A percentile compares a stretch with the other conserved stretches of the same genome.
phyloP scores from a whole-genome alignment of 2,329 filamentous ascomycete genomes.

The Simplicillium sp. region DNA sequence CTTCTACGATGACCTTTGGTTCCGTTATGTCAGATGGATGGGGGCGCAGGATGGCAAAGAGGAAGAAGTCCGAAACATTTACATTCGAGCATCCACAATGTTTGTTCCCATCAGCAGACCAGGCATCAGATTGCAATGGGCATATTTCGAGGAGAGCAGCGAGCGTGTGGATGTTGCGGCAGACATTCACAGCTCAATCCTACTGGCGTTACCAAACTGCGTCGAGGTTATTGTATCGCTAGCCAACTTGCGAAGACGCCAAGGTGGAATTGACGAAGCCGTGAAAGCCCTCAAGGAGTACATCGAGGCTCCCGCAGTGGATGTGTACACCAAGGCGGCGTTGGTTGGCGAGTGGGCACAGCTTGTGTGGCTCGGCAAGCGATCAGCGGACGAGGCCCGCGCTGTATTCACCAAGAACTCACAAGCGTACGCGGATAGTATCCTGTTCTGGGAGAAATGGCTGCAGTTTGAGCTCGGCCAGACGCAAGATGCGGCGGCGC shows the following conservation, averaged over 20 bases:
- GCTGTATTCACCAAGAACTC: constrained; percentile 75
- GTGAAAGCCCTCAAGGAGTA: constrained; percentile 75
- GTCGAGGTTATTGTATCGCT: constrained; percentile 82
- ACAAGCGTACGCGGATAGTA: constrained; percentile 76
- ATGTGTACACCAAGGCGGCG: constrained; percentile 74
- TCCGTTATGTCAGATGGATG: constrained; percentile 97
- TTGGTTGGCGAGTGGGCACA: constrained; percentile 83
- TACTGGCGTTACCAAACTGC: constrained; percentile 68
- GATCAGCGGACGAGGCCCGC: constrained; percentile 69
- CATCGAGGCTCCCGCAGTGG: constrained; percentile 62
- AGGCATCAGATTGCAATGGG: constrained; percentile 78
- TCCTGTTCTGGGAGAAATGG: constrained; percentile 83
- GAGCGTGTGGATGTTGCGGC: constrained; percentile 69
- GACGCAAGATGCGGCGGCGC: constrained; percentile 55
- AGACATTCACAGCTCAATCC: constrained; percentile 75
- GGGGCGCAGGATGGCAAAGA: constrained; percentile 67
- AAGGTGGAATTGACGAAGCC: constrained; percentile 74
- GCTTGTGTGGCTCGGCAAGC: constrained; percentile 80
- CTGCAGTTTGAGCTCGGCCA: constrained; percentile 84
- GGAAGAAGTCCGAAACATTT: constrained; percentile 87
- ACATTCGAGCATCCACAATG: constrained; percentile 73
- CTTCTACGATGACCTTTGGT: constrained; percentile 96
- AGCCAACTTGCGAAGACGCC: constrained; percentile 77
- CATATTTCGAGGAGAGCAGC: constrained; percentile 85
- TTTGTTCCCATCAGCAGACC: constrained; percentile 83